These are phyloP conservation scores for Calonectria pseudoturangicola DNA, from an alignment of 2,329 filamentous ascomycete genomes.

Conservation along the genomic window DNA sequence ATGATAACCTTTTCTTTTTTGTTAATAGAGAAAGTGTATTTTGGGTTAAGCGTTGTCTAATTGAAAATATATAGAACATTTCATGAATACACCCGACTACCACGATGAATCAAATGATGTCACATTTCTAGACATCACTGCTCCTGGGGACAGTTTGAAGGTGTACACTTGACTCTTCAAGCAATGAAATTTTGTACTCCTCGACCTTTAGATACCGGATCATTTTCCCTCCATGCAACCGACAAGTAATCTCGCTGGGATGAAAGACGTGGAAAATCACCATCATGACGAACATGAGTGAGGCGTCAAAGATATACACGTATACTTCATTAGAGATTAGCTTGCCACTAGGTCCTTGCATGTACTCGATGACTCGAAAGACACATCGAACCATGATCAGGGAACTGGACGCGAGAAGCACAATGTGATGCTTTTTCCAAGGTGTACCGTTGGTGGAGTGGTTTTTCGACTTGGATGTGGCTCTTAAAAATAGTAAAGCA, in stretches of 20 bases:
- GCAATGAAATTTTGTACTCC: background rate
- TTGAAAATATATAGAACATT: background rate
- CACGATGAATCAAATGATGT: background rate
- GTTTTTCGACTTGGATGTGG: background rate
- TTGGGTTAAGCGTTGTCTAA: background rate
- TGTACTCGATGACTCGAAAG: conserved; percentile 1
- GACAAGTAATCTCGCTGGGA: background rate
- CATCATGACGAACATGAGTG: conserved; percentile 1
- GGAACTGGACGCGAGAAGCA: background rate
- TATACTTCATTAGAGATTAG: background rate
- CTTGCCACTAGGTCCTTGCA: conserved; percentile 1
- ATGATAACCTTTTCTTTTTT: background rate
- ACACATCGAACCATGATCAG: background rate
- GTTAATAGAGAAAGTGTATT: background rate
- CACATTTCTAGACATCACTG: background rate
- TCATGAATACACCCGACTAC: background rate
- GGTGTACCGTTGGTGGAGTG: background rate
- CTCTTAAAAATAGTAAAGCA: background rate
- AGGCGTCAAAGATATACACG: background rate
- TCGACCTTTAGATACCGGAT: background rate
- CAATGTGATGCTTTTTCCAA: background rate
- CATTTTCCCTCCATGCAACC: background rate
- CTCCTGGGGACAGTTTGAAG: background rate
- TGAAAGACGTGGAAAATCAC: background rate
- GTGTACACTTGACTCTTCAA: background rate